Evolutionary conservation across 2,329 filamentous ascomycete genomes (phyloP), one percentile per base, ranked within the genome.

Genomic region (Magnaporthiopsis incrustans): DNA sequence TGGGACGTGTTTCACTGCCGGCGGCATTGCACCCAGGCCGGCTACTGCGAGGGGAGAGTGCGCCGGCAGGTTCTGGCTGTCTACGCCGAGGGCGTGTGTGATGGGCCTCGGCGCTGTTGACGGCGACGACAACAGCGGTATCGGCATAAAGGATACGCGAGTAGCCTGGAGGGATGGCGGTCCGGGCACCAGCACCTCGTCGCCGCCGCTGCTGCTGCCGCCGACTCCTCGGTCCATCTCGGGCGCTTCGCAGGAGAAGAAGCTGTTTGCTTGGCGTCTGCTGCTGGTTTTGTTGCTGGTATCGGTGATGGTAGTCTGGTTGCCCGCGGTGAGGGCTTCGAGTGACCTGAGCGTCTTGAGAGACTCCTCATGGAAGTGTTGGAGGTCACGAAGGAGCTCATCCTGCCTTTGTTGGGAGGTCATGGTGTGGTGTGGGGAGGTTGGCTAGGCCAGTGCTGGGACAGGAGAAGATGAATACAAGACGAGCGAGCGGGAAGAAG

Each of bases 341-440:
- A 68, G 61, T 14, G 67, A 65, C 15, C 67, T 66, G 10, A 71
- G 67, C 38, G 64, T 65, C 30, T 65, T 67, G 60, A 71, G 63
- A 61, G 69, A 71, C 30, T 68, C 64, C 25, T 69, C 68, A 32
- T 67, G 67, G 27, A 68, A 65, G 14, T 64, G 64, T 26, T 70
- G 66, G 4, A 67, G 63, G 18, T 65, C 62, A 26, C 63, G 67
- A 33, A 68, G 56, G 11, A 69, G 57, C 14, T 71, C 69, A 3
- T 71, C 68, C n/a, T 26, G 64, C 7, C 64, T 63, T 33, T 59
- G 62, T 11, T 30, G 62, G 6, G 57, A 44, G 7, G 57, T n/a
- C 62, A 63, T 63, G 38, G 33, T 15, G 15, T 38, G 4, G 3
- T 33, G 5, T 15, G 8, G 56, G 56, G 6, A 57, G 10, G 15